phyloP scores from a whole-genome alignment of 176 grass and related monocot genomes.

The Musa troglodytarum region DNA sequence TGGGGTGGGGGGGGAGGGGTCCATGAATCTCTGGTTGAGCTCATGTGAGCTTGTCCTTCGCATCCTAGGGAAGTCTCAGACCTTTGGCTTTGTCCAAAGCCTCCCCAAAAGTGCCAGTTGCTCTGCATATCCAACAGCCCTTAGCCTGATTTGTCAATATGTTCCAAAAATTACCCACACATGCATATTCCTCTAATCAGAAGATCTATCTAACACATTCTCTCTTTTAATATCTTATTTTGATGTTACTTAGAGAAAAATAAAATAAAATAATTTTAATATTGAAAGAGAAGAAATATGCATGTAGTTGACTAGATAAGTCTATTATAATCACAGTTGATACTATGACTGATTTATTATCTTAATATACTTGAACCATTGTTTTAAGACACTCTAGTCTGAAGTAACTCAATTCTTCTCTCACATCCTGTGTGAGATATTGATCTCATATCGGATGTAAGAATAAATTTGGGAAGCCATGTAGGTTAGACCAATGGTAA shows the following conservation, averaged over 20 bases:
- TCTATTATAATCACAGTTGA: too few relatives aligned
- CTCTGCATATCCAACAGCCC: background rate
- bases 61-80: background rate
- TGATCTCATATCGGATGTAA: too few relatives aligned
- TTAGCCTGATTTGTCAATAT: background rate
- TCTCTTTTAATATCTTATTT: background rate
- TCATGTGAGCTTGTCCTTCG: background rate
- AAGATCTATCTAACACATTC: background rate
- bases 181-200: background rate
- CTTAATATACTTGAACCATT: too few relatives aligned
- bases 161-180: background rate
- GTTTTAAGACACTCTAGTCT: too few relatives aligned
- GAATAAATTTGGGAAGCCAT: too few relatives aligned
- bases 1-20: too few relatives aligned
- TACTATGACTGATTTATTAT: too few relatives aligned
- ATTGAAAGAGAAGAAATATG: background rate
- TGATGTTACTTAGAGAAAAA: background rate
- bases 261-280: background rate
- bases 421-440: too few relatives aligned
- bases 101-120: background rate
- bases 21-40: background rate
- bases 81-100: too few relatives aligned
- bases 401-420: too few relatives aligned
- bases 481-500: background rate
- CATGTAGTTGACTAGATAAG: background rate